Base-by-base conservation (phyloP, 129 eudicot genomes). In the Chrysanthemum makinoi region DNA sequence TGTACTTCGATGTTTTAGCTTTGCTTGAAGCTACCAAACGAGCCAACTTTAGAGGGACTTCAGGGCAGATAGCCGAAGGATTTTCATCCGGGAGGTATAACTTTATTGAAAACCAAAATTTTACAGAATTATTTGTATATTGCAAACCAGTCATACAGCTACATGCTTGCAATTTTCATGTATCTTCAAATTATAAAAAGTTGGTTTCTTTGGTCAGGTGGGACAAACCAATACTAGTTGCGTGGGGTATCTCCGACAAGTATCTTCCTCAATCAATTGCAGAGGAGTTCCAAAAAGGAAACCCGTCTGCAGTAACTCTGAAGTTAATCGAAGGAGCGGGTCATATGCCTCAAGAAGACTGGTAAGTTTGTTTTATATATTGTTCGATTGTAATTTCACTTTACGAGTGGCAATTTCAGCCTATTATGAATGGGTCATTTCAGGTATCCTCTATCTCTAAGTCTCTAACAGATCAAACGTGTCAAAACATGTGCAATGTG, bases 311-410 rank as follows among this genome's bases (percentile, higher is more conserved):
- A 2, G 77, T 94, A 65, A 79, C 87, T 88, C 81, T 90, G 62
- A 87, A 90, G 72, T 51, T 94, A 71, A 87, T 94, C 30, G 99
- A 94, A 87, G 99, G 99, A 51, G 99, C 99, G 55, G 99, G 99
- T 70, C 99, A 94, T 69, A 94, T 94, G 99, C 99, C 99, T 68
- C 99, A 94, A 72, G 99, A 94, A 80, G 99, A 94, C 88, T 94
- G 99, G 99, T 94, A 85, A 79, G 17, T 33, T 66, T 43, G 24
- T 22, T 33, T 71, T 35, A 1, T 58, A 58, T 11, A 49, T 4
- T 63, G 24, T 30, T 17, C 16, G 14, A 7, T 55, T 18, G 15
- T 62, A 62, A 11, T 62, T 61, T 61, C 66, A 39, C 20, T 10
- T 5, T 17, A 6, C 10, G 46, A 10, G 4, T 39, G 9, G 7